phyloP scores from a whole-genome alignment of 163 green algal genomes.

The Coccomyxa subellipsoidea region DNA sequence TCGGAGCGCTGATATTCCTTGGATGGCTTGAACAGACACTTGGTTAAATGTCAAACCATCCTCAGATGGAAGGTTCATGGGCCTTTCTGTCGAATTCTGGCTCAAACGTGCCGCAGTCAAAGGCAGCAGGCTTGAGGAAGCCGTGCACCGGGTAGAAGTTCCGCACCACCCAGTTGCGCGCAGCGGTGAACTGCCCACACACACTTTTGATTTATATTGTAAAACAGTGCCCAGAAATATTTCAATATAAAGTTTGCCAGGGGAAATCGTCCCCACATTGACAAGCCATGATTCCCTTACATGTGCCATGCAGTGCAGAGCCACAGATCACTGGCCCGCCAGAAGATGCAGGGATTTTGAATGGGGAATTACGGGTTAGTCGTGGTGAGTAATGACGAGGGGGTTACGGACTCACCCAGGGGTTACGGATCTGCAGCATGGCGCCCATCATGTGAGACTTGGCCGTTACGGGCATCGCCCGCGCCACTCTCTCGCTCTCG shows the following conservation, averaged over 20 bases:
- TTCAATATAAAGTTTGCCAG: neutral
- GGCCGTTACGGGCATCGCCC: conserved; percentile 59
- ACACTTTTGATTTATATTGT: too few relatives aligned
- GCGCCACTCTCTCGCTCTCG: conserved; percentile 41
- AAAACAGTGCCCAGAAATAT: neutral
- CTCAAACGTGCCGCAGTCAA: conserved; percentile 7
- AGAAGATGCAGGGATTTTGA: neutral
- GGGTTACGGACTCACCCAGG: conserved; percentile 29
- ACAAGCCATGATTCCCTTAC: neutral
- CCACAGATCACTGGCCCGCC: neutral
- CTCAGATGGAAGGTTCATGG: too few relatives aligned
- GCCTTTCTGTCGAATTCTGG: too few relatives aligned
- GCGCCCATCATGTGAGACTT: conserved; percentile 61
- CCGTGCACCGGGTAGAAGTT: conserved; percentile 43
- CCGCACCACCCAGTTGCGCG: conserved; percentile 45
- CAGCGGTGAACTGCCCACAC: conserved; percentile 5
- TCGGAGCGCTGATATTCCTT: too few relatives aligned
- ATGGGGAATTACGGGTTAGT: too few relatives aligned
- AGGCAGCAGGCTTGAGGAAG: conserved; percentile 66
- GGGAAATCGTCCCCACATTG: neutral
- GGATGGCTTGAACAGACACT: too few relatives aligned
- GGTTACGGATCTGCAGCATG: conserved; percentile 54
- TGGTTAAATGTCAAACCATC: too few relatives aligned
- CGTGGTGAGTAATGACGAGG: neutral
- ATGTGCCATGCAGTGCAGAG: neutral